Evolutionary conservation across 352 stramenopile genomes (phyloP), one percentile per base, ranked within the genome.

Genomic region (Pythium pyrilobum): DNA sequence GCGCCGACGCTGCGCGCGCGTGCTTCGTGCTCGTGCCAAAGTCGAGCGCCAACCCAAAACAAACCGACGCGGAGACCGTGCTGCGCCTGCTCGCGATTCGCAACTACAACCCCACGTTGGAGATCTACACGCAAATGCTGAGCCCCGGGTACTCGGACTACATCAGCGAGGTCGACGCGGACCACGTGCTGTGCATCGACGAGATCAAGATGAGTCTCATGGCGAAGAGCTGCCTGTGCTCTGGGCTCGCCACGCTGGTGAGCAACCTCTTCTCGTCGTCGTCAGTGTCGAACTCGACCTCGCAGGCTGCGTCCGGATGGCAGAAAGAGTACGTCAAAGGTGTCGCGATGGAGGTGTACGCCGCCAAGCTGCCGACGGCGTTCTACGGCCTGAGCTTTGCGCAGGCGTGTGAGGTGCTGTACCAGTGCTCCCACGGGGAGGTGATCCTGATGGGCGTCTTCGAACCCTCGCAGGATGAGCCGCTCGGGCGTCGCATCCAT

Each of bases 151-250:
- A 74, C 52, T 52, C 72, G 18, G 67, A 78, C 58, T 81, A 83
- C 55, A 79, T 83, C 55, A 84, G 61, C 36, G 71, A 79, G 16
- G 64, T 79, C 7, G 67, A 83, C 34, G 45, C 61, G n/a, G 69
- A 84, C 32, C 73, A 84, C 38, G 42, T 84, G 24, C 49, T 87
- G 9, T 87, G 73, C 56, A 59, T 87, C 50, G 66, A 84, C 50
- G 64, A 87, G 62, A 71, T 83, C 63, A 87, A 87, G 54, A 55
- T 84, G 38, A 80, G 71, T 38, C 49, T 87, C 23, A 56, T 87
- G 38, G 76, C 76, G 39, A 87, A 87, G 55, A 84, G 71, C 48
- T 82, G 71, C 45, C 50, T 87, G 18, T 87, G 70, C 29, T 73
- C 76, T 7, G 73, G 76, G 5, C 73, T 87, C 33, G 70, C 77